Base-by-base conservation (phyloP, 2,329 filamentous ascomycete genomes). In the Allantophomopsis cytisporea region DNA sequence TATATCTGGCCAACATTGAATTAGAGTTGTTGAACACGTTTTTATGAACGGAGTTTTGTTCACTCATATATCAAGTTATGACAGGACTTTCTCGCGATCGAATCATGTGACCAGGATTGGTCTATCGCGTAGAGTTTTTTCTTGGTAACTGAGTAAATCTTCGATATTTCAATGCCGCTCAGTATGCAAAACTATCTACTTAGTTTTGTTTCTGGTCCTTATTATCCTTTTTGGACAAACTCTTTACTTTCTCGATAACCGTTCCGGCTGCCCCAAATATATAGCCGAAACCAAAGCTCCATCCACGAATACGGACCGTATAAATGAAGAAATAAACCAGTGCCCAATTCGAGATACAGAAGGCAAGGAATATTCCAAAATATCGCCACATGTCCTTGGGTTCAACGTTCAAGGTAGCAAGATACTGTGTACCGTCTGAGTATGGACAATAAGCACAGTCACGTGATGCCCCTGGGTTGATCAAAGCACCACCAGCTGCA, bases 261-360 rank as follows among this genome's bases (percentile, higher is more conserved):
- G 60, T 64, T 2, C 65, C 68, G n/a, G 66, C 38, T 2, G 45
- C 47, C 2, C 64, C 61, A 53, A 77, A 78, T 2, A 82, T 18
- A 34, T 59, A 60, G 0, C 73, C 73, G 42, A 85, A 65, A 0
- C 80, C 82, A 56, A 86, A 86, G 16, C 60, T 71, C 79, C 80
- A 86, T 7, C 77, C 71, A 46, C 68, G 69, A 40, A 86, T 72
- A 14, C 82, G 67, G 6, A 84, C 77, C 2, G 74, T 80, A 59
- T 80, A 87, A 41, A 86, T 76, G 53, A 87, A 85, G 59, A 85
- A 83, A 55, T 83, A 83, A 1, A 85, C 79, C 39, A 86, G 57
- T 32, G 68, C 60, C 76, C 76, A 85, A 52, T 85, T 86, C 38
- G 72, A 77, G 12, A 81, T 60, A 39, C 73, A 74, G 54, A 85